Evolutionary conservation across 805 yeast genomes (phyloP).

Genomic region (Starmera dryadoides): DNA sequence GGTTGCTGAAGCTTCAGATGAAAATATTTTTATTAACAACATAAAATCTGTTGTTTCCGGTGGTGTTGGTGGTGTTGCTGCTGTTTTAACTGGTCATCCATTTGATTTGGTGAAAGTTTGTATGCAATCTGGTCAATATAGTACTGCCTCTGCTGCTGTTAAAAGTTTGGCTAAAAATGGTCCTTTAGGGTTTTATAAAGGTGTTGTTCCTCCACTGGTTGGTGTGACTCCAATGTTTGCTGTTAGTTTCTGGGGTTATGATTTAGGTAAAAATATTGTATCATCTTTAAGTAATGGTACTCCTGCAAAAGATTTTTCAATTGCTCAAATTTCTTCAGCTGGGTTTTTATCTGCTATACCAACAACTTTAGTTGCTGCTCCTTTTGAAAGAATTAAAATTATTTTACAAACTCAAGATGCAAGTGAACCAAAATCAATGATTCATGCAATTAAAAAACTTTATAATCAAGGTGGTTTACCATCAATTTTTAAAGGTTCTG

Average conservation of each 20-base stretch:
- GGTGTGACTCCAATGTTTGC: conserved; percentile 99
- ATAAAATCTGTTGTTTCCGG: conserved; percentile 85
- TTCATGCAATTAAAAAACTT: conserved; percentile 55
- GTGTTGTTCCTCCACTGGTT: conserved; percentile 88
- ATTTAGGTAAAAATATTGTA: conserved; percentile 79
- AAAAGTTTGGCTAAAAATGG: conserved; percentile 66
- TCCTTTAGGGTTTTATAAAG: conserved; percentile 77
- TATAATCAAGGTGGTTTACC: conserved; percentile 74
- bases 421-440: conserved; percentile 32
- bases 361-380: conserved; percentile 94
- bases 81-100: conserved; percentile 94
- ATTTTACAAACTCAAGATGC: conserved; percentile 72
- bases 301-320: conserved; percentile 37
- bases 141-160: conserved; percentile 60
- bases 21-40: conserved; percentile 29
- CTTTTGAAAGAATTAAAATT: conserved; percentile 93
- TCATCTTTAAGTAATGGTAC: conserved; percentile 28
- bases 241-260: conserved; percentile 97
- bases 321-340: conserved; percentile 76
- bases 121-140: conserved; percentile 67
- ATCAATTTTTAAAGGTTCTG: conserved; percentile 86
- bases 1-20: conserved; percentile 34
- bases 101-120: conserved; percentile 91
- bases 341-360: conserved; percentile 95
- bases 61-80: conserved; percentile 95